Conservation (phyloP, 2,329 filamentous ascomycete species). For the Aspergillus calidoustus region DNA sequence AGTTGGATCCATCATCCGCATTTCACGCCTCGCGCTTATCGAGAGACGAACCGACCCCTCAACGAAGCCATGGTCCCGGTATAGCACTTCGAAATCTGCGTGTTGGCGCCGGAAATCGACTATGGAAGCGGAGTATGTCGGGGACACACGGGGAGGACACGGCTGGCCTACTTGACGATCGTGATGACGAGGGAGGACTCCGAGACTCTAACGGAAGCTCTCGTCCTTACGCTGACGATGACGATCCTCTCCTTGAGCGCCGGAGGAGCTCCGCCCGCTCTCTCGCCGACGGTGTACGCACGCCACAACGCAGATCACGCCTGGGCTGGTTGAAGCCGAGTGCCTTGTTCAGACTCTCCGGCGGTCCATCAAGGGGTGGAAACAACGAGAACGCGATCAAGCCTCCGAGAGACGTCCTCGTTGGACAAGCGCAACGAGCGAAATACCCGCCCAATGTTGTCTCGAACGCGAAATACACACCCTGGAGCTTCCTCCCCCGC, state of each 20-base stretch:
- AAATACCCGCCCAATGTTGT: slow-evolving; percentile 89
- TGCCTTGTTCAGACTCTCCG: slow-evolving; percentile 29
- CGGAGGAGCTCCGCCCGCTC: slow-evolving; percentile 46
- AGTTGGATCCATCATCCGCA: slow-evolving; percentile 47
- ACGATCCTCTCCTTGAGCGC: slow-evolving; percentile 67
- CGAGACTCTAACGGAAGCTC: slow-evolving; percentile 65
- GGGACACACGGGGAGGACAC: slow-evolving; percentile 63
- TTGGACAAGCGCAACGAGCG: slow-evolving; percentile 73
- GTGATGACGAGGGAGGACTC: slow-evolving; percentile 57
- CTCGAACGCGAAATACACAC: slow-evolving; percentile 97
- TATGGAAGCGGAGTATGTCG: slow-evolving; percentile 43
- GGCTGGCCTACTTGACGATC: slow-evolving; percentile 68
- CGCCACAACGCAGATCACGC: slow-evolving; percentile 57
- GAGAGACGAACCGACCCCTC: slow-evolving; percentile 33
- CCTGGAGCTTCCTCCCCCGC: slow-evolving; percentile 88
- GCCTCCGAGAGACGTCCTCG: slow-evolving; percentile 73
- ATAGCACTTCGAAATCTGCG: slow-evolving; percentile 57
- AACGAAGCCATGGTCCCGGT: slow-evolving; percentile 41
- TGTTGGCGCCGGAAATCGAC: slow-evolving; percentile 51
- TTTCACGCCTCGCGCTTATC: slow-evolving; percentile 30
- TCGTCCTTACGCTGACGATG: slow-evolving; percentile 64
- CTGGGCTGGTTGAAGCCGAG: slow-evolving; percentile 69
- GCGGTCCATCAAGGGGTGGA: slow-evolving; percentile 34
- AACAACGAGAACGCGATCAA: slow-evolving; percentile 46
- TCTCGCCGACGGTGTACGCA: slow-evolving; percentile 38